Conservation (phyloP, 75 land plant species). For the Isoetes taiwanensis region DNA sequence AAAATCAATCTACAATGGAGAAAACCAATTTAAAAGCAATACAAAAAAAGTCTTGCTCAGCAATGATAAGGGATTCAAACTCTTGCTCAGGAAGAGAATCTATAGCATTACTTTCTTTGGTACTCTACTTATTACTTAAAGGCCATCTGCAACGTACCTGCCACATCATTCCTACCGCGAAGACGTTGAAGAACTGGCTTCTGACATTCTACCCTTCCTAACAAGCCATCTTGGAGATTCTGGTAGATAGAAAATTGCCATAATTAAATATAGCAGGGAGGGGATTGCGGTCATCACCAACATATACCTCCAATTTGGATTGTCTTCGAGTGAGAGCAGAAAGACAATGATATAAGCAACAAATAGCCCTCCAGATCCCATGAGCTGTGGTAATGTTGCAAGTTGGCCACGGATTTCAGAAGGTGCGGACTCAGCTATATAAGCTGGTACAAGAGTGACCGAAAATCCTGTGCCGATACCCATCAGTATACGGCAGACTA, state of each 20-base stretch:
- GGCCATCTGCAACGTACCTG: no score
- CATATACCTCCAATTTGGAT: slow-evolving; percentile 81
- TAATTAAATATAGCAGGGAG: slow-evolving; percentile 36
- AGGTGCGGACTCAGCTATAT: slow-evolving; percentile 23
- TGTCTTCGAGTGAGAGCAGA: slow-evolving; percentile 47
- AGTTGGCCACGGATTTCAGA: slow-evolving; percentile 37
- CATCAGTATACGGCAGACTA: neutral
- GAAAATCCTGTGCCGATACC: slow-evolving; percentile 16
- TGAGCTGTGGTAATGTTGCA: slow-evolving; percentile 76
- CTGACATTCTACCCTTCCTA: slow-evolving; percentile 74
- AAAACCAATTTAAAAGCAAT: no score
- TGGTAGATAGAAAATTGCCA: slow-evolving; percentile 58
- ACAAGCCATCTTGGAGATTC: slow-evolving; percentile 98
- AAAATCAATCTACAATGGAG: no score
- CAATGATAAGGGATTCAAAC: no score
- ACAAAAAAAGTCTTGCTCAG: no score
- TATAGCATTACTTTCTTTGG: no score
- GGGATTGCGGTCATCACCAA: slow-evolving; percentile 61
- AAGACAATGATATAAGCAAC: slow-evolving; percentile 84
- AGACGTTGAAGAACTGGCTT: slow-evolving; percentile 72
- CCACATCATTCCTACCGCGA: slow-evolving; percentile 67
- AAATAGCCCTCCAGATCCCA: slow-evolving; percentile 75
- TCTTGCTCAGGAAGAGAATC: no score
- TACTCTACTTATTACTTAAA: no score
- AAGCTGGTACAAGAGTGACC: slow-evolving; percentile 16